A percentile compares a stretch with the other conserved stretches of the same genome.
phyloP scores from a whole-genome alignment of 768 basidiomycete species.

The Antrodiella citrinella region DNA sequence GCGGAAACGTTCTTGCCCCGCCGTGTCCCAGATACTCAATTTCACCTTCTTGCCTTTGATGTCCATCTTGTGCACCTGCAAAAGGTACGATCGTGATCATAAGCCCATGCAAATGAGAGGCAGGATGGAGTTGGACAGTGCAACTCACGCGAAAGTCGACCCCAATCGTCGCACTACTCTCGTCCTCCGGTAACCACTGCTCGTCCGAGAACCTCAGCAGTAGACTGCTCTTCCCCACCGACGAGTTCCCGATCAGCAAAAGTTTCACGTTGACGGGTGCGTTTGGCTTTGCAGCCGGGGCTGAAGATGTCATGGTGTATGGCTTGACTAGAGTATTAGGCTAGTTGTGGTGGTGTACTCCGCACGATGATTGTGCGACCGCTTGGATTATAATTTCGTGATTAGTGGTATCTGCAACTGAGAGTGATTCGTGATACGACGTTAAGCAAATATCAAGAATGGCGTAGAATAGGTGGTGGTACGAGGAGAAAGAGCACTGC shows the following conservation, averaged over 20 bases:
- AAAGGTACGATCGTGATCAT: too few species aligned
- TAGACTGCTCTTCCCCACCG: conserved; percentile 89
- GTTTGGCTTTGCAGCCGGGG: not conserved
- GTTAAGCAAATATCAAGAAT: too few species aligned
- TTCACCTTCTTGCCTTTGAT: conserved; percentile 80
- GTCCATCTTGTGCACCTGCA: conserved; percentile 82
- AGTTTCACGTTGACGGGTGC: conserved; percentile 70
- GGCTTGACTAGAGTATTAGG: not conserved
- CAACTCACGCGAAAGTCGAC: conserved; percentile 77
- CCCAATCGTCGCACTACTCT: conserved; percentile 77
- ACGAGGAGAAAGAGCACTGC: too few species aligned
- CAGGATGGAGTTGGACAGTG: too few species aligned
- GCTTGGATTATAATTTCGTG: too few species aligned
- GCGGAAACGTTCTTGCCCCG: conserved; percentile 86
- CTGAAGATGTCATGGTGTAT: not conserved
- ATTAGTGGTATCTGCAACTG: too few species aligned
- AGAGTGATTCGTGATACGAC: too few species aligned
- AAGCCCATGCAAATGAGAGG: not conserved
- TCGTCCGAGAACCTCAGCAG: conserved; percentile 94
- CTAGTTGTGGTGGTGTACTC: not conserved
- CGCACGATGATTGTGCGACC: too few species aligned
- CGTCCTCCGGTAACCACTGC: conserved; percentile 89
- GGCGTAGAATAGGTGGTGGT: too few species aligned
- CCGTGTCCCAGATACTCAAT: conserved; percentile 75
- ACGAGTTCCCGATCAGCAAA: conserved; percentile 79